Evolutionary conservation across 2,329 filamentous ascomycete species (phyloP).

Genomic region (Sporothrix dimorphospora): DNA sequence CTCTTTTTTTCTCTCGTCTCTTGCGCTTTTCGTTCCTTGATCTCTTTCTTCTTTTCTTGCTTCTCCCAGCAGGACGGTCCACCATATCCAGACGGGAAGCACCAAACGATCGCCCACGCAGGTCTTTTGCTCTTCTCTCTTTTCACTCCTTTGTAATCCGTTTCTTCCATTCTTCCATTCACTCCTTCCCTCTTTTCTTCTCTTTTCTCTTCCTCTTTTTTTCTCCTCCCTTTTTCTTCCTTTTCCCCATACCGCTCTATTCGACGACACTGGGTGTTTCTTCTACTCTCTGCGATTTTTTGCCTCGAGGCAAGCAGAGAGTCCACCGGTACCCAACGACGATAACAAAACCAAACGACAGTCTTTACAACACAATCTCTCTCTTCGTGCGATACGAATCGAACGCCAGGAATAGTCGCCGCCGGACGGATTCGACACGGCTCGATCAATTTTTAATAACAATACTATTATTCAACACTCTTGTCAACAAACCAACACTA

Average conservation of each 20-base stretch:
- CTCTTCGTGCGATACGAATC: neutral
- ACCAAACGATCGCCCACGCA: constrained; percentile 5
- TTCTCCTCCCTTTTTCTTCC: neutral
- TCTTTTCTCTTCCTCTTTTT: constrained; percentile 8
- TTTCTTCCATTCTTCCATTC: neutral
- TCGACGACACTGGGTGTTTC: constrained; percentile 12
- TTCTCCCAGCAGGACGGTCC: constrained; percentile 16
- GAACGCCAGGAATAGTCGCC: constrained; percentile 27
- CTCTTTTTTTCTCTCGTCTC: constrained; percentile 12
- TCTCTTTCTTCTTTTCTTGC: neutral
- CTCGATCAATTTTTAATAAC: constrained; percentile 10
- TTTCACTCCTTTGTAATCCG: constrained; percentile 18
- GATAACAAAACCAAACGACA: neutral
- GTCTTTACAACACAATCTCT: constrained; percentile 2
- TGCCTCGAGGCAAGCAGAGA: constrained; percentile 20
- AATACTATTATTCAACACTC: neutral
- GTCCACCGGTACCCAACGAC: constrained; percentile 5
- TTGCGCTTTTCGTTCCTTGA: constrained; percentile 20
- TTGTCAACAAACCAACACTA: neutral
- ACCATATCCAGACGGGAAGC: constrained; percentile 13
- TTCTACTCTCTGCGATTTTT: constrained; percentile 12
- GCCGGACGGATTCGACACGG: constrained; percentile 33
- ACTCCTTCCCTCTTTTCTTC: constrained; percentile 12
- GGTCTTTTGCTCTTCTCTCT: constrained; percentile 18
- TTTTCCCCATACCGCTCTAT: constrained; percentile 22